Conservation (phyloP, 192 early-diverging fungal genomes). For the Mortierella alpina region DNA sequence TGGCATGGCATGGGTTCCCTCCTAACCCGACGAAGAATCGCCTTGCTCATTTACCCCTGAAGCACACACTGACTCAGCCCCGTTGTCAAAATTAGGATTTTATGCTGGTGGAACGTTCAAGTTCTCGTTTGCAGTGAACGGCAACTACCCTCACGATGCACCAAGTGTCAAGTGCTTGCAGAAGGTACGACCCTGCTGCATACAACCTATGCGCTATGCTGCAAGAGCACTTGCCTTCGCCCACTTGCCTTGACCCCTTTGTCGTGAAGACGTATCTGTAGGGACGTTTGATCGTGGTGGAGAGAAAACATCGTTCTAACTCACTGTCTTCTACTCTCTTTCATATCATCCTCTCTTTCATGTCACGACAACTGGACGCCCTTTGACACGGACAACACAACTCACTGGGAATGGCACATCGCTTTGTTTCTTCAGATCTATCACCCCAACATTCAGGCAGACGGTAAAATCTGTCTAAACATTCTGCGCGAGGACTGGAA, state of each 20-base stretch:
- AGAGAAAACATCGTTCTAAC: no score
- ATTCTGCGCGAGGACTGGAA: constrained; percentile 99
- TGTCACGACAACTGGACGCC: no score
- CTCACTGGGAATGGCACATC: background rate
- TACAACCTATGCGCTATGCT: background rate
- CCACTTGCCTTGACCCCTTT: no score
- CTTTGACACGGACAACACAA: background rate
- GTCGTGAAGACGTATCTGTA: no score
- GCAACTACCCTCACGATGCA: constrained; percentile 94
- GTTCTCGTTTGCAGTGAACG: constrained; percentile 85
- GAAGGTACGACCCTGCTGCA: constrained; percentile 65
- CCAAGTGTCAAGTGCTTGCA: constrained; percentile 92
- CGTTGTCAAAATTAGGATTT: constrained; percentile 64
- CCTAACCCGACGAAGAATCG: no score
- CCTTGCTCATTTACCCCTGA: background rate
- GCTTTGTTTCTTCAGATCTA: constrained; percentile 72
- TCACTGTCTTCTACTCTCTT: no score
- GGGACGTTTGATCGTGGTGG: no score
- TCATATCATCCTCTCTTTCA: no score
- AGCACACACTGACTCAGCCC: background rate
- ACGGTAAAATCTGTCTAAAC: constrained; percentile 97
- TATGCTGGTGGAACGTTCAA: constrained; percentile 86
- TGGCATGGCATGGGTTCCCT: no score
- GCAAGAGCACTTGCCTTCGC: no score
- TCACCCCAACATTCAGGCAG: constrained; percentile 97